Conservation (phyloP, 225 moss, liverwort and hornwort species). For the Thuidium tamariscinum region DNA sequence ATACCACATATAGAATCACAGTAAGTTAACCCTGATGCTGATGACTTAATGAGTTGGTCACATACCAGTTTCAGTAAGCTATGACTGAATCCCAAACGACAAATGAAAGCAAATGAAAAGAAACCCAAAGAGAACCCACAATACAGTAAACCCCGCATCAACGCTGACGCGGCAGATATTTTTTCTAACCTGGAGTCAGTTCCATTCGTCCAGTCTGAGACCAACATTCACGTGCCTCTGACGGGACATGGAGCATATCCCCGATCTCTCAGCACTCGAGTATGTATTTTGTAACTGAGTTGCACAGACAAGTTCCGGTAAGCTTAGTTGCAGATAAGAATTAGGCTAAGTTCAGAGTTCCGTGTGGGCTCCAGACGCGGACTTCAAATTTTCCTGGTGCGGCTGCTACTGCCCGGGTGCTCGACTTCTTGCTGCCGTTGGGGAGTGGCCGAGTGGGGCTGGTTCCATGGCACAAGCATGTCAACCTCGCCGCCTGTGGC, state of each 20-base stretch:
- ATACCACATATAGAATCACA: no score
- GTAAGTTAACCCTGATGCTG: not conserved
- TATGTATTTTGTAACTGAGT: no score
- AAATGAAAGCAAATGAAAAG: not conserved
- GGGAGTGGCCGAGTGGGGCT: not conserved
- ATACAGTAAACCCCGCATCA: not conserved
- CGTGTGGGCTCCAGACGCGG: no score
- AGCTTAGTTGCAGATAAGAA: not conserved
- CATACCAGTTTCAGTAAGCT: not conserved
- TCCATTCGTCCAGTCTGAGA: no score
- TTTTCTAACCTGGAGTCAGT: no score
- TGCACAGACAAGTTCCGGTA: no score
- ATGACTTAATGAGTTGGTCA: not conserved
- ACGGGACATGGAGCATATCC: not conserved
- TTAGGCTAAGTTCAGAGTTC: no score
- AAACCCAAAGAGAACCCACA: not conserved
- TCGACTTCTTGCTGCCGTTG: not conserved
- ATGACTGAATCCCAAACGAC: no score
- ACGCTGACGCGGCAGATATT: not conserved
- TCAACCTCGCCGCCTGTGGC: accelerated
- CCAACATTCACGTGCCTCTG: not conserved
- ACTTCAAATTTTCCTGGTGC: no score
- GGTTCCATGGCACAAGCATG: no score
- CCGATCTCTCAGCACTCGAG: not conserved
- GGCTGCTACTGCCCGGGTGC: no score